Percentiles rank a stretch among this genome's conserved stretches.
Conservation (phyloP, 1,139 yeast species). For the Scheffersomyces lignicola region DNA sequence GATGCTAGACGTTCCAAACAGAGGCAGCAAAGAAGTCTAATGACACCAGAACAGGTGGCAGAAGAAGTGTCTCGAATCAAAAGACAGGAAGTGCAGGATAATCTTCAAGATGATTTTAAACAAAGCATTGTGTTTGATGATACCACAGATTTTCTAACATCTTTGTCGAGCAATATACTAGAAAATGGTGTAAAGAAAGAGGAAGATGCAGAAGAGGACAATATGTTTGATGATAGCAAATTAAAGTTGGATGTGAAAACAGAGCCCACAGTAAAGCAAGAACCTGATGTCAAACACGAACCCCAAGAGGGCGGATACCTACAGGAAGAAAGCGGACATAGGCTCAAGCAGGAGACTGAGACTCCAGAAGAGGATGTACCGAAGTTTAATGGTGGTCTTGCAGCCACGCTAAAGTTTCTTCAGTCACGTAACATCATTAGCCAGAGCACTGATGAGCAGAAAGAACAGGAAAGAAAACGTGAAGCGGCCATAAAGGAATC, state of each 20-base stretch:
- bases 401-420: slow-evolving; percentile 56
- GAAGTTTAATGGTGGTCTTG: slow-evolving; percentile 50
- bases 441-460: slow-evolving; percentile 14
- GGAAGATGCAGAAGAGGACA: slow-evolving; percentile 1
- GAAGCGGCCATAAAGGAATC: slow-evolving; percentile 32
- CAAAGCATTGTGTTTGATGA: slow-evolving; percentile 52
- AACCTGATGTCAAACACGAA: slow-evolving; percentile 6
- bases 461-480: slow-evolving; percentile 18
- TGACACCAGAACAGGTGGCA: slow-evolving; percentile 51
- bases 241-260: neutral
- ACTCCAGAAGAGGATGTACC: slow-evolving; percentile 11
- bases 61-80: slow-evolving; percentile 38
- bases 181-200: slow-evolving; percentile 3
- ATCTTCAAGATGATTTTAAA: slow-evolving; percentile 18
- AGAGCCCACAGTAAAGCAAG: slow-evolving; percentile 1
- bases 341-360: slow-evolving; percentile 6
- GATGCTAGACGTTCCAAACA: slow-evolving; percentile 41
- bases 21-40: slow-evolving; percentile 21
- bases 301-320: slow-evolving; percentile 5
- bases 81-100: slow-evolving; percentile 30
- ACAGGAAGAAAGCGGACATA: too few relatives aligned
- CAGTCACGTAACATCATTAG: slow-evolving; percentile 43
- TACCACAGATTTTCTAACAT: slow-evolving; percentile 55
- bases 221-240: neutral
- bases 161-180: slow-evolving; percentile 20